Percentiles rank a stretch among this genome's conserved stretches.
Conservation (phyloP, 2,329 filamentous ascomycete genomes). For the Trichoderma sp. region DNA sequence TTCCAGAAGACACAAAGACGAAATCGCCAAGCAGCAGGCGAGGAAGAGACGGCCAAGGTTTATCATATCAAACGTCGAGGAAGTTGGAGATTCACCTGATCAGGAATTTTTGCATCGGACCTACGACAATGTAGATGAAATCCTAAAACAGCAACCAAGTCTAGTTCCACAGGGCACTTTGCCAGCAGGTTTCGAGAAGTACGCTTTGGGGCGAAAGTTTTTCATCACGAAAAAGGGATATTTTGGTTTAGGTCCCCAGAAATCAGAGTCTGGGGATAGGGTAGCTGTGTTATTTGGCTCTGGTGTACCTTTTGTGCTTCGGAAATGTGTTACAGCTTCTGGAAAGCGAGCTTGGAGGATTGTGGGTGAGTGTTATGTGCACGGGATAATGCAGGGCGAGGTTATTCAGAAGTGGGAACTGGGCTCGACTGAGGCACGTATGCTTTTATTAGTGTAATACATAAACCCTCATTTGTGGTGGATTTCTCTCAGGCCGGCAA, state of each 20-base stretch:
- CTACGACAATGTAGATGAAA: neutral
- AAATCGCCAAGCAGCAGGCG: neutral
- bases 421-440: neutral
- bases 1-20: neutral
- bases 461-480: too few species aligned
- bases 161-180: neutral
- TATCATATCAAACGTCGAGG: neutral
- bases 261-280: neutral
- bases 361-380: neutral
- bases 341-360: neutral
- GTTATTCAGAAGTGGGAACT: neutral
- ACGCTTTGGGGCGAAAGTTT: neutral
- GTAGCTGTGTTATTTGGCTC: neutral
- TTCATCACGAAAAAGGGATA: slow-evolving; percentile 3
- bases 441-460: neutral
- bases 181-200: neutral
- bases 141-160: neutral
- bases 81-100: neutral
- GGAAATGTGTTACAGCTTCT: neutral
- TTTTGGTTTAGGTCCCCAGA: neutral
- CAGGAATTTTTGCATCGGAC: neutral
- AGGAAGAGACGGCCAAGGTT: neutral
- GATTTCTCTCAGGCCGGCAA: too few species aligned
- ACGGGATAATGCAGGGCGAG: slow-evolving; percentile 7
- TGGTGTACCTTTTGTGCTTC: neutral